Evolutionary conservation across 2,329 filamentous ascomycete genomes (phyloP).

Genomic region (Trichoderma sp.): DNA sequence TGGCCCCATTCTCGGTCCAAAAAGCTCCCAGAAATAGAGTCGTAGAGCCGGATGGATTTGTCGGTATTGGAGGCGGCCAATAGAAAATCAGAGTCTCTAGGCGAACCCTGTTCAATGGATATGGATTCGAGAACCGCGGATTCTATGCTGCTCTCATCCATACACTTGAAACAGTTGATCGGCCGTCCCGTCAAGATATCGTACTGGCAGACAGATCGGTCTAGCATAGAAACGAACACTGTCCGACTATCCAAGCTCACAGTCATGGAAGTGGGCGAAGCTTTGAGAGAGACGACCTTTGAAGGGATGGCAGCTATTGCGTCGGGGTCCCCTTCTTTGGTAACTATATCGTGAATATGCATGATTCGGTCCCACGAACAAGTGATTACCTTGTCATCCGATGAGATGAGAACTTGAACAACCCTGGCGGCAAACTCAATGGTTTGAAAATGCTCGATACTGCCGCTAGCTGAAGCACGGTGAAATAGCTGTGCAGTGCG

Average conservation of each 20-base stretch:
- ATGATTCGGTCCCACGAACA: conserved; percentile 86
- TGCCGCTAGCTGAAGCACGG: conserved; percentile 49
- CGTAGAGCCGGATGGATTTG: conserved; percentile 91
- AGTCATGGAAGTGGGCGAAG: conserved; percentile 82
- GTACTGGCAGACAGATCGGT: conserved; percentile 60
- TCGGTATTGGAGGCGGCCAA: conserved; percentile 91
- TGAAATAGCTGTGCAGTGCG: conserved; percentile 91
- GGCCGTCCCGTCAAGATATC: conserved; percentile 67
- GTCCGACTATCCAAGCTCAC: conserved; percentile 61
- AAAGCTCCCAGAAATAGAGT: conserved; percentile 71
- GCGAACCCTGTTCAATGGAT: conserved; percentile 58
- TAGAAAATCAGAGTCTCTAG: conserved; percentile 62
- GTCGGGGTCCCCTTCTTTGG: conserved; percentile 62
- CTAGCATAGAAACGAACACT: conserved; percentile 58
- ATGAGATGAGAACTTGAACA: conserved; percentile 69
- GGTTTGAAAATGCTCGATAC: conserved; percentile 81
- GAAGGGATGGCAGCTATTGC: conserved; percentile 74
- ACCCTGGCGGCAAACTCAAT: conserved; percentile 91
- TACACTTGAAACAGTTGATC: conserved; percentile 73
- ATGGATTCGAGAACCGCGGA: conserved; percentile 81
- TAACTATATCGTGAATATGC: conserved; percentile 75
- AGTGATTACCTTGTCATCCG: conserved; percentile 74
- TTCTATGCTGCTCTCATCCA: conserved; percentile 76
- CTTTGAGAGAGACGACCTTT: conserved; percentile 77
- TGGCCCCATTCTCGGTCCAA: conserved; percentile 92